phyloP scores from a whole-genome alignment of 1,139 yeast species.

The Debaryomycetaceae sp. region DNA sequence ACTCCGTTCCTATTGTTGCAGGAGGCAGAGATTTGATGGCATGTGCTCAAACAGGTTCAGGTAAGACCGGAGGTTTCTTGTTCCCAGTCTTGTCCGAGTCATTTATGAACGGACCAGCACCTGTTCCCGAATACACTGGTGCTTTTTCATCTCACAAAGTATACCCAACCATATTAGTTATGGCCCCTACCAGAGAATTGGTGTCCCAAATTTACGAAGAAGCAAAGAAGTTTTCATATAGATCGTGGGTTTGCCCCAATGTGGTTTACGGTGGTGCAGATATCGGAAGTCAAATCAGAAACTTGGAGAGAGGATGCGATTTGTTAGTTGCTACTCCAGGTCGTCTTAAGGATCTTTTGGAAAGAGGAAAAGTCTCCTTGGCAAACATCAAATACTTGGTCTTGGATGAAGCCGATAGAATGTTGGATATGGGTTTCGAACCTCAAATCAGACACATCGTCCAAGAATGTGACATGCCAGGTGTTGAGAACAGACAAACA shows the following conservation, averaged over 20 bases:
- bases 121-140: constrained; percentile 50
- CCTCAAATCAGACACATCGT: constrained; percentile 98
- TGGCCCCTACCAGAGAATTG: constrained; percentile 99
- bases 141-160: constrained; percentile 73
- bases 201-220: constrained; percentile 96
- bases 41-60: constrained; percentile 97
- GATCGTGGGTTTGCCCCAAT: constrained; percentile 98
- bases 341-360: constrained; percentile 92
- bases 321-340: constrained; percentile 98
- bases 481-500: constrained; percentile 86
- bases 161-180: constrained; percentile 87
- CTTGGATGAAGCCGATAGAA: constrained; percentile 98
- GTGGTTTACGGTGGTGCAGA: constrained; percentile 99
- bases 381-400: constrained; percentile 90
- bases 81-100: constrained; percentile 97
- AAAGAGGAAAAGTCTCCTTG: constrained; percentile 90
- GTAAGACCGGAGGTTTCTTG: constrained; percentile 99
- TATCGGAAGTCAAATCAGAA: constrained; percentile 80
- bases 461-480: constrained; percentile 97
- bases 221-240: constrained; percentile 91
- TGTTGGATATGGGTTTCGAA: constrained; percentile 99
- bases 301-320: constrained; percentile 92
- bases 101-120: constrained; percentile 83
- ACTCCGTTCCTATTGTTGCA: constrained; percentile 96
- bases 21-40: constrained; percentile 94